Percentiles rank a stretch among this genome's conserved stretches.
Conservation (phyloP, 108 stramenopile species). For the Cyclostephanos invisitatus region DNA sequence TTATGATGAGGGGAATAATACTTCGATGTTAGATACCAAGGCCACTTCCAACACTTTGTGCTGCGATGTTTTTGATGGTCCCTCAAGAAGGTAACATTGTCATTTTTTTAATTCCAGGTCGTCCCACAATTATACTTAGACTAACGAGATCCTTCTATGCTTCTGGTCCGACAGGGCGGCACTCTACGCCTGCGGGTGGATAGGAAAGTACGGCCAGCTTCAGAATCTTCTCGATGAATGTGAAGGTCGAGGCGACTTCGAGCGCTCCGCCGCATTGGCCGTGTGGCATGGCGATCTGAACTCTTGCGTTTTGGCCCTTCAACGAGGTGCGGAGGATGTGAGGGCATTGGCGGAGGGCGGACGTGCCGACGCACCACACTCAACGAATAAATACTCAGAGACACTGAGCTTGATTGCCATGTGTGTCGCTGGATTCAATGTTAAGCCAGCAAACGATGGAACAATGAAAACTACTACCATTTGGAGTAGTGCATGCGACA, state of each 20-base stretch:
- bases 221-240: slow-evolving; percentile 63
- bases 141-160: background rate
- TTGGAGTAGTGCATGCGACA: slow-evolving; percentile 72
- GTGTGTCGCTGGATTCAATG: slow-evolving; percentile 76
- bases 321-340: slow-evolving; percentile 60
- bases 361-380: background rate
- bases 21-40: slow-evolving; percentile 32
- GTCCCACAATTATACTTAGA: background rate
- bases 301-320: slow-evolving; percentile 66
- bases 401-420: slow-evolving; percentile 72
- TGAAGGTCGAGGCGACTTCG: slow-evolving; percentile 64
- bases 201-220: slow-evolving; percentile 49
- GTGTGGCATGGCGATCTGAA: slow-evolving; percentile 79
- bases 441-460: slow-evolving; percentile 21
- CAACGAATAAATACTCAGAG: slow-evolving; percentile 54
- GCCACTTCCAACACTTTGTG: slow-evolving; percentile 54
- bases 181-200: slow-evolving; percentile 70
- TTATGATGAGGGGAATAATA: slow-evolving; percentile 28
- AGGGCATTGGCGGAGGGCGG: slow-evolving; percentile 19
- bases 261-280: slow-evolving; percentile 77
- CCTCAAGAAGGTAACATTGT: slow-evolving; percentile 46
- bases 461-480: slow-evolving; percentile 44
- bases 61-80: slow-evolving; percentile 69
- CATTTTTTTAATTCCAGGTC: slow-evolving; percentile 1
- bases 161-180: slow-evolving; percentile 35